Conservation (phyloP, 768 basidiomycete genomes). For the Phanerochaete carnosa region DNA sequence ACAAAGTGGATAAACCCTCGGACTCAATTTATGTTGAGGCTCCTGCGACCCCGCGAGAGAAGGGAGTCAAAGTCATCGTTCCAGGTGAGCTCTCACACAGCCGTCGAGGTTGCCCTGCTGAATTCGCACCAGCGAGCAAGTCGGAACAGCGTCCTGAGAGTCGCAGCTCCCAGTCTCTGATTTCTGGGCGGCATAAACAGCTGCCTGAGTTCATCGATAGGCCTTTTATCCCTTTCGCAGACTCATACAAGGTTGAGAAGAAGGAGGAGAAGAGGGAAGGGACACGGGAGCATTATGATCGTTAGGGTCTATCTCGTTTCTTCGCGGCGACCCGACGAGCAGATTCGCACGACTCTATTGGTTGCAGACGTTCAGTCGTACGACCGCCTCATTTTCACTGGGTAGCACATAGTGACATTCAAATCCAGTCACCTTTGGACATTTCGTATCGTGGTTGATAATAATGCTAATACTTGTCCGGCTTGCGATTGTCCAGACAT, state of each 20-base stretch:
- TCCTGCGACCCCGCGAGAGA: background rate
- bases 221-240: background rate
- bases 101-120: background rate
- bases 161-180: background rate
- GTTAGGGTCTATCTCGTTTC: too few species aligned
- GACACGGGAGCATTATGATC: too few species aligned
- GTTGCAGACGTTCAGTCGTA: too few species aligned
- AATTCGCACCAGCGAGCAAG: background rate
- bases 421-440: too few species aligned
- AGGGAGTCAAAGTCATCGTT: background rate
- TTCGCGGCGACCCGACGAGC: too few species aligned
- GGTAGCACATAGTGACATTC: too few species aligned
- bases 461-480: background rate
- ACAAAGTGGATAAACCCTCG: background rate
- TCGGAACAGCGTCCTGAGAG: too few species aligned
- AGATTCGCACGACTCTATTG: too few species aligned
- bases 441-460: background rate
- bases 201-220: background rate
- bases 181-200: background rate
- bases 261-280: background rate
- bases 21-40: background rate
- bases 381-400: too few species aligned
- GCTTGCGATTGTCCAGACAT: background rate
- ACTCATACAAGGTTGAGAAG: background rate
- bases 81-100: background rate